phyloP scores from a whole-genome alignment of 306 rosid species.

The Dryas drummondii region DNA sequence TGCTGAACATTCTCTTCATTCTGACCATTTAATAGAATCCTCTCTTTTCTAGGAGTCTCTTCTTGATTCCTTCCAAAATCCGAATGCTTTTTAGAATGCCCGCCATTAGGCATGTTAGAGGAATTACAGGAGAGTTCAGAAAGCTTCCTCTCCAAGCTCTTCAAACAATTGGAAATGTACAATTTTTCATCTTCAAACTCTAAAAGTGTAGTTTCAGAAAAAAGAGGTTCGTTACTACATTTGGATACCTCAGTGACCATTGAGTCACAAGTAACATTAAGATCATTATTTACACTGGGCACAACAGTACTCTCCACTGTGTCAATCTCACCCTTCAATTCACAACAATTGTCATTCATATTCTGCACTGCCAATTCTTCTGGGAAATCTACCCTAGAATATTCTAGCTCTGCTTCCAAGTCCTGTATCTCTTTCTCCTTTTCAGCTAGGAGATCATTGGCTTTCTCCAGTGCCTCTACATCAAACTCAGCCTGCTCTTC shows the following conservation, averaged over 20 bases:
- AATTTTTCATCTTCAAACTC: slow-evolving; percentile 70
- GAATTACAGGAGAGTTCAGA: slow-evolving; percentile 33
- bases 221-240: slow-evolving; percentile 31
- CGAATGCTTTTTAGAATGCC: slow-evolving; percentile 34
- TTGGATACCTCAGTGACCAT: slow-evolving; percentile 31
- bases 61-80: slow-evolving; percentile 29
- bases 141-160: slow-evolving; percentile 61
- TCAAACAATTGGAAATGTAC: slow-evolving; percentile 57
- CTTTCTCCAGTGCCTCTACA: slow-evolving; percentile 69
- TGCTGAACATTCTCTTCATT: slow-evolving; percentile 35
- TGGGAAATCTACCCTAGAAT: slow-evolving; percentile 36
- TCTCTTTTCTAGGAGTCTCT: slow-evolving; percentile 35
- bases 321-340: slow-evolving; percentile 33
- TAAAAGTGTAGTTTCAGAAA: slow-evolving; percentile 33
- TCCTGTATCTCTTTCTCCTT: slow-evolving; percentile 80
- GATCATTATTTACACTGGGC: slow-evolving; percentile 18
- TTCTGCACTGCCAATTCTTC: slow-evolving; percentile 24
- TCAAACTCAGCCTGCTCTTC: slow-evolving; percentile 98
- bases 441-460: slow-evolving; percentile 73
- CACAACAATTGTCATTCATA: slow-evolving; percentile 25
- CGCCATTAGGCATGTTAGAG: slow-evolving; percentile 20
- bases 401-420: slow-evolving; percentile 77
- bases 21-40: slow-evolving; percentile 34
- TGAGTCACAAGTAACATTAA: slow-evolving; percentile 27
- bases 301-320: slow-evolving; percentile 26